These are phyloP conservation scores for Annona squamosa DNA, from an alignment of 164 flowering plant species.

Conservation along the genomic window DNA sequence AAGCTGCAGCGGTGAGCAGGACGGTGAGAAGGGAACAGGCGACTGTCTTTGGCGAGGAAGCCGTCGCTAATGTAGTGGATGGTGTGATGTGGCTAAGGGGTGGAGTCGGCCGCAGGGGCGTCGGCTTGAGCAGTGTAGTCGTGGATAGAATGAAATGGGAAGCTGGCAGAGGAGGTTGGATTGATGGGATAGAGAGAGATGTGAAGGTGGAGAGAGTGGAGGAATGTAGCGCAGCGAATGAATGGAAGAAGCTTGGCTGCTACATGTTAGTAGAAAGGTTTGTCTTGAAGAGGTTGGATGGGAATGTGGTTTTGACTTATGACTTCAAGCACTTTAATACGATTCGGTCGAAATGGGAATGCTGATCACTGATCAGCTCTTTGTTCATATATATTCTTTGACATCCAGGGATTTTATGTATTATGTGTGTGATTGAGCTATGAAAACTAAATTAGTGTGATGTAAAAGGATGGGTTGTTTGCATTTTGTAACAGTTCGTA, in stretches of 20 bases:
- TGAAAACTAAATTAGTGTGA: neutral
- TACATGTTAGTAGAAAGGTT: slow-evolving; percentile 55
- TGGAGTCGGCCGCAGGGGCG: neutral
- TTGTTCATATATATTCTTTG: neutral
- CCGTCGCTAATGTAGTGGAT: neutral
- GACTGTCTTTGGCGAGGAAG: neutral
- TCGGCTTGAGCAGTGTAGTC: slow-evolving; percentile 6
- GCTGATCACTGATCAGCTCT: neutral
- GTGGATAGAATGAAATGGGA: slow-evolving; percentile 32
- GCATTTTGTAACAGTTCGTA: too few species aligned
- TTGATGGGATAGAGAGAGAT: slow-evolving; percentile 18
- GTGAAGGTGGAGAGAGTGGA: slow-evolving; percentile 17
- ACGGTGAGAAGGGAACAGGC: slow-evolving; percentile 2
- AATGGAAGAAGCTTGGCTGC: slow-evolving; percentile 41
- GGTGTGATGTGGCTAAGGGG: slow-evolving; percentile 6
- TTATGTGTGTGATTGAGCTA: too few species aligned
- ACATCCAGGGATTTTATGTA: too few species aligned
- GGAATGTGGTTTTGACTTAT: slow-evolving; percentile 32
- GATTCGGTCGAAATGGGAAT: slow-evolving; percentile 39
- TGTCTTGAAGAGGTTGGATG: slow-evolving; percentile 48
- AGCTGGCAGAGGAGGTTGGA: slow-evolving; percentile 35
- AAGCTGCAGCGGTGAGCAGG: slow-evolving; percentile 3
- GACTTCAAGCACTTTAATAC: slow-evolving; percentile 43
- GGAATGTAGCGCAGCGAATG: slow-evolving; percentile 13
- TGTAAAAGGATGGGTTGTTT: neutral